phyloP scores from a whole-genome alignment of 2,329 filamentous ascomycete species.

The Septoria linicola region DNA sequence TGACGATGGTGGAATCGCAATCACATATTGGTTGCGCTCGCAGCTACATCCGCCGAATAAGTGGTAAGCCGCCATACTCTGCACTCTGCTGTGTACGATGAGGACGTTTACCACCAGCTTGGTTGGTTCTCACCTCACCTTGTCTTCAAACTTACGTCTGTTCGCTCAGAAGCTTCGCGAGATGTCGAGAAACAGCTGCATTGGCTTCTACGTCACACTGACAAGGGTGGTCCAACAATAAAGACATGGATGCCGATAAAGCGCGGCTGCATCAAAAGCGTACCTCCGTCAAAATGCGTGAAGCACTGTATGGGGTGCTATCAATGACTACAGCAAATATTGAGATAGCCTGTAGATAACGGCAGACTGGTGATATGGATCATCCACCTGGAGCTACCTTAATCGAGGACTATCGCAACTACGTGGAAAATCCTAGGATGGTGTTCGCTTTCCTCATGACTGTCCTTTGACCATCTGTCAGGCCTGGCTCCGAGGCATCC shows the following conservation, averaged over 20 bases:
- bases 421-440: slow-evolving; percentile 50
- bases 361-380: too few species aligned
- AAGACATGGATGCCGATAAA: neutral
- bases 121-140: neutral
- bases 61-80: too few species aligned
- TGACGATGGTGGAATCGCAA: slow-evolving; percentile 62
- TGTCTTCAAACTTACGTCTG: neutral
- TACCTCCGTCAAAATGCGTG: too few species aligned
- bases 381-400: too few species aligned
- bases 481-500: slow-evolving; percentile 49
- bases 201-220: slow-evolving; percentile 1
- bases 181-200: neutral
- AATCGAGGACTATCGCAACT: too few species aligned
- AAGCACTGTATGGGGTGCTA: too few species aligned
- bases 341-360: too few species aligned
- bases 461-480: slow-evolving; percentile 53
- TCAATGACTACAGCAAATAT: too few species aligned
- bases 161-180: slow-evolving; percentile 5
- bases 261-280: neutral
- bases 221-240: slow-evolving; percentile 2
- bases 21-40: slow-evolving; percentile 78
- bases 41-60: slow-evolving; percentile 71
- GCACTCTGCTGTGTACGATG: too few species aligned
- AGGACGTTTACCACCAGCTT: too few species aligned
- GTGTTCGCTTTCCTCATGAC: slow-evolving; percentile 55